Evolutionary conservation across 345 rosid species (phyloP).

Genomic region (Cardamine resedifolia): DNA sequence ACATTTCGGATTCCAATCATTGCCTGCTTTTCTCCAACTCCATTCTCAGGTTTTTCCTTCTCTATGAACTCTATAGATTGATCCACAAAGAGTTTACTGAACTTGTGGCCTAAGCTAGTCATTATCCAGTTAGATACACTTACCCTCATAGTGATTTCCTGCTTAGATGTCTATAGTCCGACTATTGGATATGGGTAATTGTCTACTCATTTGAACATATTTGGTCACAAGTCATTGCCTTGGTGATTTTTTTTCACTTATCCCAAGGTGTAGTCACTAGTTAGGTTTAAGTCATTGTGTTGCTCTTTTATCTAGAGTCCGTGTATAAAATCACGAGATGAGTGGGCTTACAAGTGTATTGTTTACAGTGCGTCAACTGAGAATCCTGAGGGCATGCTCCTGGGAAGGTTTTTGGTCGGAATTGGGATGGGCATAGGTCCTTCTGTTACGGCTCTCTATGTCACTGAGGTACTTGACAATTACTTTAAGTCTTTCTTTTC

Average conservation of each 20-base stretch:
- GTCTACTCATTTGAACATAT: conserved; percentile 1
- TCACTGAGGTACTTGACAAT: conserved; percentile 71
- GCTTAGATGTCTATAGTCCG: not conserved
- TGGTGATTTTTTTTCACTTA: conserved; percentile 2
- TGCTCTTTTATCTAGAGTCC: not conserved
- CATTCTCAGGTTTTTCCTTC: not conserved
- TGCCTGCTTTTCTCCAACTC: not conserved
- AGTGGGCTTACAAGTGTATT: conserved; percentile 22
- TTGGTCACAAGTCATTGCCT: conserved; percentile 10
- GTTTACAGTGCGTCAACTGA: conserved; percentile 75
- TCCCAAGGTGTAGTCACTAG: conserved; percentile 1
- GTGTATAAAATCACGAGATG: conserved; percentile 22
- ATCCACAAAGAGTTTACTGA: not conserved
- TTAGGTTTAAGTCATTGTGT: conserved; percentile 1
- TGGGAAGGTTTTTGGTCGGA: conserved; percentile 88
- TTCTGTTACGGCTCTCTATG: conserved; percentile 87
- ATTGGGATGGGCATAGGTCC: conserved; percentile 96
- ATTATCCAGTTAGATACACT: not conserved
- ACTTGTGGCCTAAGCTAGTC: conserved; percentile 10
- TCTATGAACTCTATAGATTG: not conserved
- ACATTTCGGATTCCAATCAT: not conserved
- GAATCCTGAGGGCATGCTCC: conserved; percentile 84
- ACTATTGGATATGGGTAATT: not conserved
- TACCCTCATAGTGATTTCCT: not conserved
- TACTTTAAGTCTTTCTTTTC: conserved; percentile 7